Base-by-base conservation (phyloP, 495 filamentous ascomycete genomes). In the Niebla homalea region DNA sequence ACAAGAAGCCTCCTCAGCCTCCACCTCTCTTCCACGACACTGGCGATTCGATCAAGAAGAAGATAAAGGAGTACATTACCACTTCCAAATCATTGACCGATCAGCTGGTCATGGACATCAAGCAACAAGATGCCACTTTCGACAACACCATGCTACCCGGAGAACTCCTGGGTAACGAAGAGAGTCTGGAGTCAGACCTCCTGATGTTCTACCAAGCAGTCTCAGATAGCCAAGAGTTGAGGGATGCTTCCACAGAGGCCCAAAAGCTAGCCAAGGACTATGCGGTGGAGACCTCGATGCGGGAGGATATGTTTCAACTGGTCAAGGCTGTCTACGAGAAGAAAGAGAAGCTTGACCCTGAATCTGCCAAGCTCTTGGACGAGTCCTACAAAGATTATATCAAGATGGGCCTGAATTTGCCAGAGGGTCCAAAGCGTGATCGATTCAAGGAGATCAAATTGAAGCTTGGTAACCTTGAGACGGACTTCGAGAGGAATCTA, bases 1-100 rank as follows among this genome's bases (percentile, higher is more conserved):
- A 69, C 55, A 68, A 74, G 60, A 82, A 75, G 53, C 88, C 89
- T 46, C 88, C 89, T 18, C 89, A 95, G 64, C 71, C 80, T 19
- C 89, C 92, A 36, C 87, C 90, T 16, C 70, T 79, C 38, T 96
- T 96, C 69, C 89, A 79, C 0, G 86, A 85, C 44, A 95, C 88
- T 41, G 78, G 84, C 18, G 69, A 80, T 49, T 82, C 79, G 40
- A 70, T 98, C 48, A 66, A 93, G 19, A 72, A 76, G 49, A 88
- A 89, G 59, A 83, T 89, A 35, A 79, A 90, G 63, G 68, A 70
- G 35, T 64, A 94, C 42, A 86, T 89, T 52, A 75, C 82, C 20
- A 70, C 62, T 39, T 85, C 82, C 15, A 80, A 82, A 43, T 65
- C 67, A 11, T 61, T 92, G 32, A 78, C 92, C 50, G 85, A 97